Conservation (phyloP, 306 rosid species). For the cucumber (Cucumis sativus) region Cucumber_9930_V3 NC_026661.2:17434001-17434500, state of each 20-base stretch:
- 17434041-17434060: neutral
- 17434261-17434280: neutral
- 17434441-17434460: constrained; percentile 25
- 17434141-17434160: neutral
- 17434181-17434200: neutral
- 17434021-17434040: neutral
- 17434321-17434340: neutral
- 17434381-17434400: neutral
- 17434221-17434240: neutral
- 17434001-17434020: neutral
- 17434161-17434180: neutral
- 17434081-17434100: neutral
- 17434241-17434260: neutral
- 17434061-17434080: neutral
- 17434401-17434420: neutral
- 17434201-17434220: neutral
- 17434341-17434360: neutral
- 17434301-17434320: neutral
- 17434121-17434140: neutral
- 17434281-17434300: neutral
- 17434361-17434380: neutral
- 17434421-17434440: constrained; percentile 33
- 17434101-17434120: neutral
- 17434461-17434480: constrained; percentile 20
- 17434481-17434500: constrained; percentile 25